Evolutionary conservation across 257 asterid species (phyloP).

Genomic region (Ballota nigra): DNA sequence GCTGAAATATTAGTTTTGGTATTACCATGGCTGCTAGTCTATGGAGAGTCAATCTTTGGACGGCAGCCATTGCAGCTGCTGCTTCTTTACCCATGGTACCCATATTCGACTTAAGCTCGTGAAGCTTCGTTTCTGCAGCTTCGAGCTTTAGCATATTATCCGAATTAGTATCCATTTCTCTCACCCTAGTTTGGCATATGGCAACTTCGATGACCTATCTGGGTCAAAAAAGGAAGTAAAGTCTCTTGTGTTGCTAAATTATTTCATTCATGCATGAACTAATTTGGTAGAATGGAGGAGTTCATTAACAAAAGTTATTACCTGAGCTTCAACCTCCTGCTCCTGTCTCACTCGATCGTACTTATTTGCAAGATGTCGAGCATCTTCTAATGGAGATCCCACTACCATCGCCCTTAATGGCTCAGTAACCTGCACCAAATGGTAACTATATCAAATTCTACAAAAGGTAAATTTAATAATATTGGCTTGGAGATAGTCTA

Average conservation of each 20-base stretch:
- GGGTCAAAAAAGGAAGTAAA: conserved; percentile 22
- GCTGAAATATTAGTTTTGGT: not conserved
- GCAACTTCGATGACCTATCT: conserved; percentile 66
- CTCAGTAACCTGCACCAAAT: conserved; percentile 44
- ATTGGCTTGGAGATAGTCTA: not conserved
- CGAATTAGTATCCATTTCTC: conserved; percentile 47
- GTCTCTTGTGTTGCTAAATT: not conserved
- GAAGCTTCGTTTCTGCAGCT: conserved; percentile 60
- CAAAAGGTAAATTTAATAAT: not conserved
- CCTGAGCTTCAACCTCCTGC: conserved; percentile 65
- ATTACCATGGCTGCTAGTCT: conserved; percentile 57
- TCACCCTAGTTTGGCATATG: conserved; percentile 52
- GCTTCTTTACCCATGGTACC: conserved; percentile 61
- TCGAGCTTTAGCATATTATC: conserved; percentile 46
- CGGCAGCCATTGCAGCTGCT: conserved; percentile 64
- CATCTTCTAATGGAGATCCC: conserved; percentile 55
- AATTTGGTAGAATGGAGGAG: conserved; percentile 2
- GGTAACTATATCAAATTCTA: not conserved
- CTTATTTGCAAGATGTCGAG: conserved; percentile 52
- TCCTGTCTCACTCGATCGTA: conserved; percentile 53
- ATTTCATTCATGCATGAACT: not conserved
- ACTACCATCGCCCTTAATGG: conserved; percentile 54
- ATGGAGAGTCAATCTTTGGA: conserved; percentile 62
- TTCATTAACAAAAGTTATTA: conserved; percentile 10
- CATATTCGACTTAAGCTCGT: conserved; percentile 64